Evolutionary conservation across 129 eudicot species (phyloP).

Genomic region (Saussurea involucrata): DNA sequence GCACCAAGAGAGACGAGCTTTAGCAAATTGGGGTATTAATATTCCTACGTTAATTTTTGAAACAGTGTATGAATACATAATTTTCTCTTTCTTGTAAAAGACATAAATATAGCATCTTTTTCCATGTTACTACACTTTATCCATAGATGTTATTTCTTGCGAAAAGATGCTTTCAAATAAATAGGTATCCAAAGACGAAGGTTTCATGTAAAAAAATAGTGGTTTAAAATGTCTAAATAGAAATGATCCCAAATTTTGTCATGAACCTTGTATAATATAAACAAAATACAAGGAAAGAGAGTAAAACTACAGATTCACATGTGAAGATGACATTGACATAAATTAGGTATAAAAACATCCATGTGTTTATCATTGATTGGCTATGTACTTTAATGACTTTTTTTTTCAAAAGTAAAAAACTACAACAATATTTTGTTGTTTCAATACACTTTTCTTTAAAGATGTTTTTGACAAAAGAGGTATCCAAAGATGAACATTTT

Average conservation of each 20-base stretch:
- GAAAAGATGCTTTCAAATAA: conserved; percentile 6
- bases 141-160: background rate
- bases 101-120: conserved; percentile 12
- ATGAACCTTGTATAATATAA: background rate
- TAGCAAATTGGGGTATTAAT: background rate
- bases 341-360: background rate
- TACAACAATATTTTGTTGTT: background rate
- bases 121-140: conserved; percentile 16
- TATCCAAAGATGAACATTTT: conserved; percentile 3
- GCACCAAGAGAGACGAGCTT: background rate
- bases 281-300: background rate
- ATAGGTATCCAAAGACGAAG: background rate
- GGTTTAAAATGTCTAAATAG: background rate
- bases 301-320: background rate
- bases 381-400: background rate
- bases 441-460: conserved; percentile 7
- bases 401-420: background rate
- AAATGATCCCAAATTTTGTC: background rate
- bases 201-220: background rate
- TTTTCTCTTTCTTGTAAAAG: background rate
- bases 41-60: background rate
- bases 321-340: background rate
- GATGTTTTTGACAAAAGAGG: background rate
- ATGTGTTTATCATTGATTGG: background rate
- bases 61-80: background rate